phyloP scores from a whole-genome alignment of 1,139 yeast genomes.

The Martiniozyma asiatica region DNA sequence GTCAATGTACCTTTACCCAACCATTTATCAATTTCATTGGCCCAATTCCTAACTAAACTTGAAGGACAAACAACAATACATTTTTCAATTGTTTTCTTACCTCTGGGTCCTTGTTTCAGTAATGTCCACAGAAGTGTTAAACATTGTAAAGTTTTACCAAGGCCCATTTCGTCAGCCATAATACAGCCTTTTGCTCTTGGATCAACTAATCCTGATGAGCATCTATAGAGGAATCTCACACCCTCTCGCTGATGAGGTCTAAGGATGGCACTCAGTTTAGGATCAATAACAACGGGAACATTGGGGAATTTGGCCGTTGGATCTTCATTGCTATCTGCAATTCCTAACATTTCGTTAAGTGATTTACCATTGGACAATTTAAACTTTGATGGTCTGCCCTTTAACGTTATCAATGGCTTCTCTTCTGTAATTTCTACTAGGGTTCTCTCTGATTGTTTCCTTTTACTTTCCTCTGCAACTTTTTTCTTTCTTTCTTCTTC shows the following conservation, averaged over 20 bases:
- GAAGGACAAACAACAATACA: constrained; percentile 95
- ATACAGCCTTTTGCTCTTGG: constrained; percentile 89
- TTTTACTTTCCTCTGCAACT: constrained; percentile 11
- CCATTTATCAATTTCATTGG: constrained; percentile 93
- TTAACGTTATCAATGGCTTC: constrained; percentile 3
- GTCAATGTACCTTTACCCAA: constrained; percentile 82
- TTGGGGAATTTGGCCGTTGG: constrained; percentile 47
- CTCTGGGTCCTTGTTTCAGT: constrained; percentile 81
- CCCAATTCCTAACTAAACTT: constrained; percentile 92
- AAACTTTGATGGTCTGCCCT: constrained; percentile 16
- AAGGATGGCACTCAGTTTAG: constrained; percentile 66
- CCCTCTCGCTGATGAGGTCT: constrained; percentile 98
- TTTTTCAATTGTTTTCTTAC: constrained; percentile 73
- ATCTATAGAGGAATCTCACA: constrained; percentile 76
- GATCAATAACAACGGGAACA: constrained; percentile 96
- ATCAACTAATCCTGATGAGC: constrained; percentile 83
- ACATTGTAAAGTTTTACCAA: constrained; percentile 93
- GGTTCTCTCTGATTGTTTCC: too few species aligned
- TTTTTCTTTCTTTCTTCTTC: constrained; percentile 10
- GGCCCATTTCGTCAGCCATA: constrained; percentile 99
- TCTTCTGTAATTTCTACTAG: not conserved
- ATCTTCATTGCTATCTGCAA: constrained; percentile 39
- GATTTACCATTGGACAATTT: constrained; percentile 40
- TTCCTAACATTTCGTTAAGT: constrained; percentile 73
- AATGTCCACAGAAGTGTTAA: constrained; percentile 90